Base-by-base conservation (phyloP, 2,329 filamentous ascomycete genomes). In the Aureobasidium sp. region DNA sequence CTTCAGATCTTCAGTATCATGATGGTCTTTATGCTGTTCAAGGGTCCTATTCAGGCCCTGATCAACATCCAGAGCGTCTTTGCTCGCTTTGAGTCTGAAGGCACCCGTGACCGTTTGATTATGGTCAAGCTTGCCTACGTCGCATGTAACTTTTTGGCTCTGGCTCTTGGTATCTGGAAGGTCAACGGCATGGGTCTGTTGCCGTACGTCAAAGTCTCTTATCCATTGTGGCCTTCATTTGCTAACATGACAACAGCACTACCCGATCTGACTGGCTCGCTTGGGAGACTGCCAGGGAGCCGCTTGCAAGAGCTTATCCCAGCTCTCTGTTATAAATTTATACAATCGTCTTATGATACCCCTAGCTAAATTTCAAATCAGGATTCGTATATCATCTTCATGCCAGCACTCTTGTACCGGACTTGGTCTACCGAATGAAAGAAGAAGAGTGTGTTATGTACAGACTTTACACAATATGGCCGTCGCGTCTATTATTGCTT, bases 11-110 rank as follows among this genome's bases (percentile, higher is more conserved):
- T 99, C 81, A 95, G 89, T 77, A 97, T 99, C 77, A 97, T 97
- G 91, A 99, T 97, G 92, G 93, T 97, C 20, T 92, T 93, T 71
- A 97, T 97, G 89, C 87, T 96, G 49, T 99, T 99, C 83, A 97
- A 97, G 81, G 95, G 90, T 68, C 94, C 94, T 11, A 83, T 99
- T 64, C 85, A 90, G 75, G 94, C 92, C 37, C 79, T 97, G 49
- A 77, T 96, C 64, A 85, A 81, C 68, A 93, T 93, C 52, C 91
- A 94, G 72, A 84, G 87, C 71, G 90, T 89, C n/a, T 97, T 99
- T 74, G 85, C 90, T 72, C 87, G 88, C 65, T 96, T 96, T 76
- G 91, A 97, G 74, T 92, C 90, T 22, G 87, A 91, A 59, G 85
- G 84, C 37, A 96, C 90, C 68, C 84, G 82, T 66, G 79, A 77